Base-by-base conservation (phyloP, 192 early-diverging fungal species). In the Neocallimastix lanati region DNA sequence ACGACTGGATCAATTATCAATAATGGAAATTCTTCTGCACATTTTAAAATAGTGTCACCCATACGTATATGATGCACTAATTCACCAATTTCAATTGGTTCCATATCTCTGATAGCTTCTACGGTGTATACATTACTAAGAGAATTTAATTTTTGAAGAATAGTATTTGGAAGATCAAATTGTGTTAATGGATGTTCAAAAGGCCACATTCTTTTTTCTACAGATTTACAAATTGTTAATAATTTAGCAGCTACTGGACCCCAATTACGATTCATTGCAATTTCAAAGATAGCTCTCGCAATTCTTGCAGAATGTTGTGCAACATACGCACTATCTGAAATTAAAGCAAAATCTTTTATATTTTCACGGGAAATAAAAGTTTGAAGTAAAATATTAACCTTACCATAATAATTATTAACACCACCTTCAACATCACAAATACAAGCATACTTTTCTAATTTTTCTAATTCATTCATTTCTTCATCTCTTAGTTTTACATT, bases 331-430 rank as follows among this genome's bases (percentile, higher is more conserved):
- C 89, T 87, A 83, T 99, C 98, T 0, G 98, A 96, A 12, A 96
- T 91, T 38, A 99, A 87, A 6, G 96, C 93, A 90, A 98, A 98
- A 85, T 98, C 95, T 28, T 98, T 93, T 79, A 96, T 85, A 14
- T 80, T 85, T 4, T 90, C 87, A 29, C 92, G 87, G 11, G 94
- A 94, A 58, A 99, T 92, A 77, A 89, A 91, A 0, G 93, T 84
- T 84, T 99, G 98, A 76, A 99, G 86, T 37, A 99, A 80, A 81
- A 99, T 92, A 86, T 96, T 99, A 35, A 95, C 92, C 83, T 99
- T 99, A 35, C 94, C 96, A 58, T 92, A 88, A 28, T 87, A 89
- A n/a, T 89, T 91, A 79, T 97, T 94, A 15, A 87, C 83, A 11
- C 92, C 92, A 38, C 95, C 94, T 90, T 94, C 93, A 30, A 96